Conservation (phyloP, 805 yeast genomes). For the Metschnikowia matae region DNA sequence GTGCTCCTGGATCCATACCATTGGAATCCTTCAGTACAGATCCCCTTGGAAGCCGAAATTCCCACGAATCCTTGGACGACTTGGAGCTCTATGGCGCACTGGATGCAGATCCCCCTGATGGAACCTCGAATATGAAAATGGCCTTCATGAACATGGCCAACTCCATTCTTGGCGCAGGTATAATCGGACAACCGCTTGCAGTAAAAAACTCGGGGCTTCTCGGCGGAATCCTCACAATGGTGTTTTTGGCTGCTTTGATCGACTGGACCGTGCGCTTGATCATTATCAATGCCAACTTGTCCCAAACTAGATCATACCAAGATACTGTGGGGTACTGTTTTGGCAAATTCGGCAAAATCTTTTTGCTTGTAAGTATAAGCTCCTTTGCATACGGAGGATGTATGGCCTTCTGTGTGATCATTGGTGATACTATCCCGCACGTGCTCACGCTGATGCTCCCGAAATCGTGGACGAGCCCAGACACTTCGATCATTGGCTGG, state of each 20-base stretch:
- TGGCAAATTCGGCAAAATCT: slow-evolving; percentile 65
- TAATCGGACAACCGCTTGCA: slow-evolving; percentile 91
- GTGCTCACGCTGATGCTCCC: slow-evolving; percentile 69
- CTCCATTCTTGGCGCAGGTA: slow-evolving; percentile 92
- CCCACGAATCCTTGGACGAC: slow-evolving; percentile 2
- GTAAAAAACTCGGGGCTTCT: slow-evolving; percentile 73
- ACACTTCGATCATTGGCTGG: slow-evolving; percentile 38
- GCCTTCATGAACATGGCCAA: slow-evolving; percentile 98
- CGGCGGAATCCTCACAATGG: slow-evolving; percentile 64
- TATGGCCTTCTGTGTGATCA: slow-evolving; percentile 89
- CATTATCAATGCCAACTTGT: slow-evolving; percentile 73
- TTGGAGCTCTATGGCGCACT: slow-evolving; percentile 6
- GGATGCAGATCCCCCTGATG: slow-evolving; percentile 14
- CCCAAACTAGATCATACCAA: slow-evolving; percentile 77
- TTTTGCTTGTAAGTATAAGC: slow-evolving; percentile 73
- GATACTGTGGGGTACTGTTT: slow-evolving; percentile 78
- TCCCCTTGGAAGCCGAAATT: background rate
- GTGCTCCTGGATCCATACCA: background rate
- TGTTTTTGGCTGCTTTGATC: slow-evolving; percentile 60
- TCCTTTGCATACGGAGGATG: slow-evolving; percentile 92
- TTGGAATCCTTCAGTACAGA: background rate
- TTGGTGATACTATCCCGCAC: slow-evolving; percentile 93
- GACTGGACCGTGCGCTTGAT: slow-evolving; percentile 86
- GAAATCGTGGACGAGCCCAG: slow-evolving; percentile 26
- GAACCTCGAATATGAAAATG: slow-evolving; percentile 55